phyloP scores from a whole-genome alignment of 75 land plant genomes.

The Sequoiadendron giganteum region DNA sequence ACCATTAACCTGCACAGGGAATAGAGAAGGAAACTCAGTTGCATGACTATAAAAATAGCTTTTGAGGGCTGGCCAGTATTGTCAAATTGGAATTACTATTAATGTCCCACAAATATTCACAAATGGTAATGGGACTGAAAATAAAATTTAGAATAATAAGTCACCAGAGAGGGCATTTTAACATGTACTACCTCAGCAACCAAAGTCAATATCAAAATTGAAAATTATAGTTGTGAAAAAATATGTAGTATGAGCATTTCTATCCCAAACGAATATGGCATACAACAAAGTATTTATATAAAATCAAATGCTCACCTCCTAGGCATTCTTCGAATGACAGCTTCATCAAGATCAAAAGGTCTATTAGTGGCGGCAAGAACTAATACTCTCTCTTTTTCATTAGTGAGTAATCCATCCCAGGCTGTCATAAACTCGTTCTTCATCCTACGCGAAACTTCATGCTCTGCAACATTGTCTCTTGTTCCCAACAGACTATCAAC shows the following conservation, averaged over 20 bases:
- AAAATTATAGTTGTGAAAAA: no score
- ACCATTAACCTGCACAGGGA: conserved; percentile 16
- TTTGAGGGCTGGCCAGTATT: background rate
- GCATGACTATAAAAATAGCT: background rate
- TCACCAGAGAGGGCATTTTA: no score
- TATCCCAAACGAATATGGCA: no score
- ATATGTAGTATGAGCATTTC: no score
- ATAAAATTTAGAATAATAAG: no score
- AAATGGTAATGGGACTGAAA: no score
- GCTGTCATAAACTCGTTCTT: conserved; percentile 37
- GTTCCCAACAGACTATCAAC: conserved; percentile 27
- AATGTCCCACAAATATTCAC: no score
- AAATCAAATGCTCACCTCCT: conserved; percentile 11
- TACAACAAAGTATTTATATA: background rate
- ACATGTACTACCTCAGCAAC: no score
- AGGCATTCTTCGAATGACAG: conserved; percentile 33
- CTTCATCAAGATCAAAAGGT: conserved; percentile 37
- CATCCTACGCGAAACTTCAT: conserved; percentile 24
- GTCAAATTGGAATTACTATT: background rate
- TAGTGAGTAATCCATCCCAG: conserved; percentile 35
- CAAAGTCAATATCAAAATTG: no score
- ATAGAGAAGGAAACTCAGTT: background rate
- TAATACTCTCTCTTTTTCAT: conserved; percentile 26
- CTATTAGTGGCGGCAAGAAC: conserved; percentile 36
- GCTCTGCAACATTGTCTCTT: conserved; percentile 18